Evolutionary conservation across 768 basidiomycete genomes (phyloP).

Genomic region (Lentinula edodes): DNA sequence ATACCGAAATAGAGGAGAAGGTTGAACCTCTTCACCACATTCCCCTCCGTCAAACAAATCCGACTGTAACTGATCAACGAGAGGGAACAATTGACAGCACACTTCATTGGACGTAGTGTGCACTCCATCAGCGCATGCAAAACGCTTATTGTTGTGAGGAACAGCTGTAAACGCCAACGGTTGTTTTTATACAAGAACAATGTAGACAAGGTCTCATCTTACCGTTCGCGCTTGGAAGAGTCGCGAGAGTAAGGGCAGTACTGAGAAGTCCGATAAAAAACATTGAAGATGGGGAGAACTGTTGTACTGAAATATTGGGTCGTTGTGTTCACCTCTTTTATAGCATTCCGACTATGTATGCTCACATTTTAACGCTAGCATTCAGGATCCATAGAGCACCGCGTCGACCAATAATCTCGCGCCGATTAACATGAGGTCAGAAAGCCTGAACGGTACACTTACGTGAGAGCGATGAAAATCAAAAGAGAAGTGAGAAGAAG

Average conservation of each 20-base stretch:
- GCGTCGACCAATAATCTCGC: not conserved
- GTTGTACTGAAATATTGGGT: not conserved
- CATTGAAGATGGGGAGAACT: not conserved
- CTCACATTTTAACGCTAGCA: not conserved
- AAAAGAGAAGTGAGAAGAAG: not conserved
- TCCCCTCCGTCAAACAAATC: slow-evolving; percentile 23
- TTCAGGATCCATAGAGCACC: not conserved
- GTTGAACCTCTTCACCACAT: slow-evolving; percentile 22
- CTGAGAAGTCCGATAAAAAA: not conserved
- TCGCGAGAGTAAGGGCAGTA: not conserved
- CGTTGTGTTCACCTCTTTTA: not conserved
- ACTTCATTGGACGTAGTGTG: slow-evolving; percentile 22
- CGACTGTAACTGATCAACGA: slow-evolving; percentile 17
- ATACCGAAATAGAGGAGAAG: not conserved
- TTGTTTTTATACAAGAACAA: not conserved
- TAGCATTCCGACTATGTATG: not conserved
- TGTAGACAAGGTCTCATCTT: not conserved
- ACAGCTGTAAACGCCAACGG: not conserved
- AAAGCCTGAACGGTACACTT: not conserved
- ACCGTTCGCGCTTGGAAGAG: not conserved
- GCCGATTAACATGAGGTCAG: not conserved
- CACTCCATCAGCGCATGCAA: slow-evolving; percentile 22
- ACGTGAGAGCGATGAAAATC: not conserved
- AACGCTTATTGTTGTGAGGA: slow-evolving; percentile 12
- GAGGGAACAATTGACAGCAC: slow-evolving; percentile 21